Base-by-base conservation (phyloP, 805 yeast species). In the Monosporozyma yasuniensis region DNA sequence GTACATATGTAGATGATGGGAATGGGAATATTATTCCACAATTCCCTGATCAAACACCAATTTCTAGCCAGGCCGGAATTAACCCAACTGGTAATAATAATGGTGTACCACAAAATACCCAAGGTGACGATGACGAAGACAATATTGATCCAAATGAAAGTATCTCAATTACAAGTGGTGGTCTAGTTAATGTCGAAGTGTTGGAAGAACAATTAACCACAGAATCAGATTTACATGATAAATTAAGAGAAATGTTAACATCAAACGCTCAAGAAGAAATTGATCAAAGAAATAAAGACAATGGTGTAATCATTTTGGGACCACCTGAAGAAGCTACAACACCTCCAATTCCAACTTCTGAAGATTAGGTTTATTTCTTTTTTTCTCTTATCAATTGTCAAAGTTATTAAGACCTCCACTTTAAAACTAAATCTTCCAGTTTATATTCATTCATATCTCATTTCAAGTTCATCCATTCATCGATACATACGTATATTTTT, bases 251-350 rank as follows among this genome's bases (percentile, higher is more conserved):
- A 18, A 56, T 61, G 52, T 49, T 67, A 41, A 56, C 64, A 14
- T 54, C 57, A 10, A 52, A 56, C 46, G 49, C 64, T 12, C 59
- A 56, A 50, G 54, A 56, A 16, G 64, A 61, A 21, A 58, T 67
- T 7, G 65, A 62, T 44, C 52, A 51, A 25, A 52, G 55, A 25
- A 66, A 66, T 47, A 51, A 54, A 44, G 51, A 55, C 27, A 64
- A 66, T 25, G 70, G 70, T 18, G 70, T 66, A 1, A 63, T 66
- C 16, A 55, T 66, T 22, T 46, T 66, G 32, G 67, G 66, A 5
- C 65, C 65, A 28, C 59, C 67, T 11, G 46, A 59, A n/a, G 42
- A 39, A 4, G 35, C 16, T 6, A 42, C 45, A 18, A 27, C 32
- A 14, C 10, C 45, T 8, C 25, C 35, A 14, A 25, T 42, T 6